Base-by-base conservation (phyloP, 805 yeast species). In the Candida ipomoeae region DNA sequence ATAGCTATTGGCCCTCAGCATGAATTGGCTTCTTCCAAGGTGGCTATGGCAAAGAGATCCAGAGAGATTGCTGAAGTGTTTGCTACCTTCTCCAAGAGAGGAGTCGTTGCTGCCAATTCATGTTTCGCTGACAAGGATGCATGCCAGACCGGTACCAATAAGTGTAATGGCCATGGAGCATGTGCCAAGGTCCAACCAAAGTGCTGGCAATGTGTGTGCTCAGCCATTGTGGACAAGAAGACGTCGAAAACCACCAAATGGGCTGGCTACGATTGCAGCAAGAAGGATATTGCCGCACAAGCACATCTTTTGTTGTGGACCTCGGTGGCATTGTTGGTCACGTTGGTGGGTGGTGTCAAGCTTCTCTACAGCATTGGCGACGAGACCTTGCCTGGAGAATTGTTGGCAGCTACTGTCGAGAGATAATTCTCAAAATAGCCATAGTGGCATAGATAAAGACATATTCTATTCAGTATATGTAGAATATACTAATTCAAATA, bases 251-350 rank as follows among this genome's bases (percentile, higher is more conserved):
- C 84, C 26, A 77, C 79, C 40, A 66, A 67, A 48, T 81, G 85
- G 85, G 65, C 79, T 1, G 86, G 85, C 21, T 58, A 56, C 51
- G 80, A 81, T 53, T 87, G 94, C 66, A 73, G 78, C 59, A 86
- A 85, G 75, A 75, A 74, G 59, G 91, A 87, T 60, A 75, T 85
- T 52, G 77, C 86, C 41, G 74, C 79, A 3, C 82, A 82, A 66
- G 82, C 86, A 58, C 81, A 86, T 61, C 74, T 87, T 59, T 73
- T 86, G 55, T 77, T 85, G 59, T 86, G 92, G 89, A 75, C 87
- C 2, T 66, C 78, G 11, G 55, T 85, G 11, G 78, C 75, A 2
- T 64, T 83, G 47, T 44, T 74, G 34, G 66, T 71, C 8, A 65
- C 79, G 18, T 68, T 81, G 43, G 80, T 67, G 36, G 74, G 70